Evolutionary conservation across 108 stramenopile genomes (phyloP).

Genomic region (Conticribra weissflogii): DNA sequence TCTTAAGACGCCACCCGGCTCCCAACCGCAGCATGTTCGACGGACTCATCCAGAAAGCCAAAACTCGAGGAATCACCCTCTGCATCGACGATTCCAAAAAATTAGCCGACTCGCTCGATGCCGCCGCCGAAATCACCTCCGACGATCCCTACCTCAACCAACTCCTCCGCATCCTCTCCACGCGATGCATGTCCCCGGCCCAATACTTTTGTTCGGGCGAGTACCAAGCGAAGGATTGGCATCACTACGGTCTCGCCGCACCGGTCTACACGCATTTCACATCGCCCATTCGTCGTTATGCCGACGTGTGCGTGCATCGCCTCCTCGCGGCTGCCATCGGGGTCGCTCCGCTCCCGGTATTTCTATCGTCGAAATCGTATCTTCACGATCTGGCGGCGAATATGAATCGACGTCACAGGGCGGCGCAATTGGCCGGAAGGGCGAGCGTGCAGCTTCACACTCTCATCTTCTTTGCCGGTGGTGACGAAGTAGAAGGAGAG

Average conservation of each 20-base stretch:
- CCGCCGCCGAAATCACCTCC: slow-evolving; percentile 61
- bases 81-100: slow-evolving; percentile 92
- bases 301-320: slow-evolving; percentile 99
- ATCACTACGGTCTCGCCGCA: slow-evolving; percentile 99
- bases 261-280: slow-evolving; percentile 99
- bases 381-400: slow-evolving; percentile 93
- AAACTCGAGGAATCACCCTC: slow-evolving; percentile 77
- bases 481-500: slow-evolving; percentile 61
- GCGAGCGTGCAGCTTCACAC: slow-evolving; percentile 94
- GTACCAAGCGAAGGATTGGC: slow-evolving; percentile 85
- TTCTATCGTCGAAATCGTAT: slow-evolving; percentile 87
- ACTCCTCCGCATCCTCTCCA: slow-evolving; percentile 95
- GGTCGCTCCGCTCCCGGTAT: slow-evolving; percentile 88
- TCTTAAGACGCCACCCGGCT: slow-evolving; percentile 96
- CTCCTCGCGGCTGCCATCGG: slow-evolving; percentile 95
- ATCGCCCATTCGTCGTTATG: slow-evolving; percentile 98
- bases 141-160: slow-evolving; percentile 95
- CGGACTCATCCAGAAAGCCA: slow-evolving; percentile 88
- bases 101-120: slow-evolving; percentile 95
- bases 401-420: slow-evolving; percentile 96
- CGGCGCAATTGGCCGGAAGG: slow-evolving; percentile 94
- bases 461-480: slow-evolving; percentile 88
- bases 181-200: slow-evolving; percentile 96
- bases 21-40: slow-evolving; percentile 96
- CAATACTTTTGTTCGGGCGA: slow-evolving; percentile 99